A percentile compares a stretch with the other conserved stretches of the same genome.
phyloP scores from a whole-genome alignment of 306 rosid genomes.

The Vigna hirtella region DNA sequence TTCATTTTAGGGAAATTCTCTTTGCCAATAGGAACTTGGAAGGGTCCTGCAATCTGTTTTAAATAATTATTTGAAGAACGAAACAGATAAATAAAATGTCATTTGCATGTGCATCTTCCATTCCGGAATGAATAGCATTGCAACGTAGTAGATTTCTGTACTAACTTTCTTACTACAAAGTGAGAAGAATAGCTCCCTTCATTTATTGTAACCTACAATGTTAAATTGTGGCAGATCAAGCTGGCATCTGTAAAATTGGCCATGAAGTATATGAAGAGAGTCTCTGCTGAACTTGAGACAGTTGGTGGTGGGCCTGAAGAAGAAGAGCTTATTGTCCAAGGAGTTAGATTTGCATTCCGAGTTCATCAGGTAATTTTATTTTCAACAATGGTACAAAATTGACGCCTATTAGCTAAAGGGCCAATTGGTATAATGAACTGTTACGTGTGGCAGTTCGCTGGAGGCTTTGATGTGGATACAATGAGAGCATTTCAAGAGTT shows the following conservation, averaged over 20 bases:
- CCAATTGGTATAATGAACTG: conserved; percentile 8
- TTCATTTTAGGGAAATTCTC: conserved; percentile 47
- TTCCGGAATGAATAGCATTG: not conserved
- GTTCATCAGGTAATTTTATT: conserved; percentile 81
- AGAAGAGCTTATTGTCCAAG: conserved; percentile 94
- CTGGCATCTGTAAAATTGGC: conserved; percentile 95
- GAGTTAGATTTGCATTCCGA: conserved; percentile 93
- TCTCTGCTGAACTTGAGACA: conserved; percentile 92
- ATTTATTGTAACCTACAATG: conserved; percentile 39
- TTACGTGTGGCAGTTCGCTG: conserved; percentile 80
- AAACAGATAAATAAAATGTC: not conserved
- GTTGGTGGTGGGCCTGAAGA: conserved; percentile 92
- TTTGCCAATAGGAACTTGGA: not conserved
- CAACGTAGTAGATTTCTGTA: not conserved
- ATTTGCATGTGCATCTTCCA: not conserved
- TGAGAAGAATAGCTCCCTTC: conserved; percentile 34
- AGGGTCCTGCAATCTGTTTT: conserved; percentile 1
- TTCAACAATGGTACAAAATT: conserved; percentile 2
- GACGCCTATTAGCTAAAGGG: not conserved
- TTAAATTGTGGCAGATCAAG: conserved; percentile 71
- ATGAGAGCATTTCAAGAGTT: conserved; percentile 96
- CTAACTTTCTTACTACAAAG: conserved; percentile 24
- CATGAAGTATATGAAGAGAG: conserved; percentile 95
- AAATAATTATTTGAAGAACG: conserved; percentile 29
- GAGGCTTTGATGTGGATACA: conserved; percentile 95